Evolutionary conservation across 768 basidiomycete genomes (phyloP), one percentile per base, ranked within the genome.

Genomic region (Ephemerocybe angulata): DNA sequence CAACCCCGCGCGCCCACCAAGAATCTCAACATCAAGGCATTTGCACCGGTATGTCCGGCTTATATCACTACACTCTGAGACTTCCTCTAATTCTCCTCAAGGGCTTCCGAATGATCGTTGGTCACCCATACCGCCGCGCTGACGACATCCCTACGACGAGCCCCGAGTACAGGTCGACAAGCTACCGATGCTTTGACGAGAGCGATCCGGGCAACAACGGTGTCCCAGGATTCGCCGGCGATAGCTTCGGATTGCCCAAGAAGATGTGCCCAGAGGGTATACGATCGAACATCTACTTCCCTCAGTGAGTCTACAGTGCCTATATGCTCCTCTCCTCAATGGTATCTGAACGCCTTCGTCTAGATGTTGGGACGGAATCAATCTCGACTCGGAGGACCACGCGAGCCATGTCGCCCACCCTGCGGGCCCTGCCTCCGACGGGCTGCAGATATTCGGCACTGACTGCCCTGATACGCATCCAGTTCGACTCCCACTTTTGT

Each of bases 51-150:
- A 29, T 15, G 55, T 29, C n/a, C 1, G n/a, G n/a, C n/a, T n/a
- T n/a, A n/a, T n/a, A n/a, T 33, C 3, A 21, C 10, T 8, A 31
- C 35, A 40, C 12, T 37, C 33, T 35, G 21, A 27, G 5, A 17
- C 6, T 24, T 22, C 12, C 5, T 30, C 30, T 37, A 25, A 22
- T 19, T 25, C 6, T 17, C 2, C 33, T 11, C 4, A 15, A 56
- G 55, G 55, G 55, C 10, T 56, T 56, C 49, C 55, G 55, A 21
- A 56, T 56, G 55, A 56, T 56, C 22, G 42, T 40, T 6, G 55
- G 55, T 6, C 21, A 56, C 31, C 55, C 55, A n/a, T 22, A 43
- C 10, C 35, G 37, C n/a, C 55, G 55, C 25, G 41, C 35, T n/a
- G 40, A 27, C 24, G 48, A 55, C 24, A 51, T 51, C 24, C 28